These are phyloP conservation scores for Panicum virgatum DNA, from an alignment of 202 grass and related monocot species.

Conservation along the genomic window DNA sequence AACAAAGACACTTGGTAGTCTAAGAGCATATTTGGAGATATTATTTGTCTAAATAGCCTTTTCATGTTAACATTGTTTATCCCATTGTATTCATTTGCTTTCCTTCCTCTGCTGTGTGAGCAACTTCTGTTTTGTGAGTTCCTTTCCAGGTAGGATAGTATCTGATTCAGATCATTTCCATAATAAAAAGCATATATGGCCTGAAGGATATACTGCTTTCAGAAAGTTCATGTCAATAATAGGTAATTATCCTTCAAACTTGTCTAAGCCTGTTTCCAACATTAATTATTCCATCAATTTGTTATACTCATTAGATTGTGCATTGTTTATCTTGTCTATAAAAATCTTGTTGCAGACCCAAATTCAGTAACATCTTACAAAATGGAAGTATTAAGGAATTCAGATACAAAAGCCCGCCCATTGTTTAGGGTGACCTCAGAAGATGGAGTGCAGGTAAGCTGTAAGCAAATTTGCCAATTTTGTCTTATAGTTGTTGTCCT, in stretches of 20 bases:
- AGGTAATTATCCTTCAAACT: slow-evolving; percentile 46
- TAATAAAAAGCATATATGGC: slow-evolving; percentile 95
- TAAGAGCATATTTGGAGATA: not conserved
- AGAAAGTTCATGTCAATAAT: slow-evolving; percentile 79
- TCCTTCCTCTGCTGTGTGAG: slow-evolving; percentile 4
- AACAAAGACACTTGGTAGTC: not conserved
- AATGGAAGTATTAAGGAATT: slow-evolving; percentile 96
- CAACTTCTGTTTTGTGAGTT: slow-evolving; percentile 23
- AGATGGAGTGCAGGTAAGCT: slow-evolving; percentile 70
- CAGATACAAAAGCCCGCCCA: slow-evolving; percentile 73
- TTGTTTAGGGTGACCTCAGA: slow-evolving; percentile 85
- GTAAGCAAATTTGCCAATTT: slow-evolving; percentile 48
- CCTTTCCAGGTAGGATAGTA: slow-evolving; percentile 88
- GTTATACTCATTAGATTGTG: slow-evolving; percentile 14
- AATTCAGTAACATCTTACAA: slow-evolving; percentile 70
- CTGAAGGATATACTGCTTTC: slow-evolving; percentile 97
- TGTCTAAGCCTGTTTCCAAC: not conserved
- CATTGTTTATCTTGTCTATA: slow-evolving; percentile 21
- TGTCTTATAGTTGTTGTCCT: not conserved
- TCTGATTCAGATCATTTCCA: slow-evolving; percentile 95
- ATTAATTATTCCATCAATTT: slow-evolving; percentile 19
- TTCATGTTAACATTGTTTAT: slow-evolving; percentile 22
- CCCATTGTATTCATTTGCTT: slow-evolving; percentile 5
- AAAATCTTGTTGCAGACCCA: slow-evolving; percentile 69
- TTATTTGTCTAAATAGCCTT: slow-evolving; percentile 20